Evolutionary conservation across 2,329 filamentous ascomycete genomes (phyloP), one percentile per base, ranked within the genome.

Genomic region (Cyphellophora europaea): DNA sequence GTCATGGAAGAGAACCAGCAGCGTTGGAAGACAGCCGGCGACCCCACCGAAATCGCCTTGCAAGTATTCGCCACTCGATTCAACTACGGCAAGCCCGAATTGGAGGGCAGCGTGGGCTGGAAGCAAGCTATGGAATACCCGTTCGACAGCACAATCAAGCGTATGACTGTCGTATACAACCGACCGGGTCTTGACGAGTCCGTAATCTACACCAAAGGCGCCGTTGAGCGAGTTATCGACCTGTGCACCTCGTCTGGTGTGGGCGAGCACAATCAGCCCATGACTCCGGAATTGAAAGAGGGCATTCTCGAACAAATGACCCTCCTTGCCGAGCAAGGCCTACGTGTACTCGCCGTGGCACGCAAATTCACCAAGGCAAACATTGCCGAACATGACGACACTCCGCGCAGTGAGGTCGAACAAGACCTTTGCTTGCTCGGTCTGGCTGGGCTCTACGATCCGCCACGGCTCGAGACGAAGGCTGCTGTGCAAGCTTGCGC

Each of bases 1-100:
- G 61, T 63, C 27, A 49, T 56, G 4, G 50, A 62, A 15, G 41
- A 44, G 31, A 46, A 46, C 6, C 51, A 56, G 4, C 46, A 49
- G 5, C 54, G 57, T 28, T 78, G 74, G 74, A 65, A 69, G 33
- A 66, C 72, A 16, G 67, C 71, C 30, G 75, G 74, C n/a, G 73
- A 78, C 42, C 72, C 74, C 2, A 82, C 77, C 3, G 77, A 82
- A 47, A 77, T 80, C 38, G 77, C 77, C 5, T 67, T 82, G 3
- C 74, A 79, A 39, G 74, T 81, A 5, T 77, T 82, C 45, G 72
- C 74, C 2, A 65, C 71, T 48, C 70, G 77, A 14, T 80, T 81
- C 45, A 54, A 66, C 11, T 66, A 61, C 37, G 63, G 63, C 13
- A 67, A 66, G 40, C 59, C 55, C n/a, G 47, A 52, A 3, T 53